These are phyloP conservation scores for Trifolium dubium DNA, from an alignment of 306 rosid genomes.

Conservation along the genomic window DNA sequence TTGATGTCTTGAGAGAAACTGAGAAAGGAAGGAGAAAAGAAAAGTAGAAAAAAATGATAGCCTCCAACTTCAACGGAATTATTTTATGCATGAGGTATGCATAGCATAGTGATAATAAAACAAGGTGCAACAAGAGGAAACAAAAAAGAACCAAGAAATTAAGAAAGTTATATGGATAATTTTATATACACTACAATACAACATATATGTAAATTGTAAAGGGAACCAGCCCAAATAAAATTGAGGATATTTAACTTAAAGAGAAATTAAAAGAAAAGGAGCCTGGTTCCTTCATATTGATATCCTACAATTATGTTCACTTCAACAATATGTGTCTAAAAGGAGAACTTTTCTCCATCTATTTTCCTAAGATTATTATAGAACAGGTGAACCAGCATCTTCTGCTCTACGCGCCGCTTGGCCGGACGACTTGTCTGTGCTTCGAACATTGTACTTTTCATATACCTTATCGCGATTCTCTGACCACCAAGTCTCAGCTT, in stretches of 20 bases:
- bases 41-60: no score
- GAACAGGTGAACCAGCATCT: conserved; percentile 65
- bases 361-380: conserved; percentile 55
- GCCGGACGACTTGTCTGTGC: conserved; percentile 70
- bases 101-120: neutral
- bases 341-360: conserved; percentile 50
- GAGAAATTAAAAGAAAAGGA: conserved; percentile 32
- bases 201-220: conserved; percentile 57
- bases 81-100: neutral
- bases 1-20: no score
- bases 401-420: conserved; percentile 60
- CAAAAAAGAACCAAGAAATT: conserved; percentile 31
- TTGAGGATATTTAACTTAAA: conserved; percentile 46
- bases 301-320: conserved; percentile 46
- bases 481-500: conserved; percentile 99
- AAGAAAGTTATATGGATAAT: conserved; percentile 46
- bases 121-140: neutral
- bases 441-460: conserved; percentile 82
- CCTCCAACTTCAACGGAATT: no score
- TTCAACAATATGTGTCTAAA: conserved; percentile 60
- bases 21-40: no score
- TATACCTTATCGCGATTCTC: conserved; percentile 92
- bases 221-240: conserved; percentile 67
- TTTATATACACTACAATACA: conserved; percentile 91
- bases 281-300: conserved; percentile 50